Base-by-base conservation (phyloP, 495 filamentous ascomycete species). In the Cercophora samala region DNA sequence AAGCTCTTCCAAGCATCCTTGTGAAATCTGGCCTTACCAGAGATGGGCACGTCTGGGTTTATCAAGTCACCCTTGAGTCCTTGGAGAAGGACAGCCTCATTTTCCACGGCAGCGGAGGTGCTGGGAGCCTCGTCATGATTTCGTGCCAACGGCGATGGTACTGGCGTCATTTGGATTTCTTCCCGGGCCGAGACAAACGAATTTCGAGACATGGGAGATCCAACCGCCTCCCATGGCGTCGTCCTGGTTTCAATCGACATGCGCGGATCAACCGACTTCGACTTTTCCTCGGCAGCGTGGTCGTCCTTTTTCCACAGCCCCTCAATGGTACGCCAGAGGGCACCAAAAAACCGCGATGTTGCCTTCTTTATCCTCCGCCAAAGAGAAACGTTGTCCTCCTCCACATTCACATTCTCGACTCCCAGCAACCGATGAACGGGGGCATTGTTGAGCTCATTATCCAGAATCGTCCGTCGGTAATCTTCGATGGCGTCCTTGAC, bases 401-500 rank as follows among this genome's bases (percentile, higher is more conserved):
- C 88, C 26, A 92, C 91, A 67, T 99, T 99, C 71, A 97, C 93
- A 73, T 99, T 99, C 70, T 89, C 84, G 88, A 89, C 97, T 64
- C 93, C 90, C 0, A 92, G 78, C 29, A 99, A 80, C 29, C 93
- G 86, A 78, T 99, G 93, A 17, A 97, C 91, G 1, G 94, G 90
- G 17, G 96, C 94, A 71, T 99, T 97, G 80, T 99, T 99, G 62
- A 99, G 84, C 72, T 96, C 91, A 66, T 89, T 96, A 74, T 99
- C 96, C 21, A 97, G 88, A 23, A 93, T 84, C 2, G 93, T 97
- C 77, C 96, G 86, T 66, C 96, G 87, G 83, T 92, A 97, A 82
- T 99, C 96, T 79, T 99, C 96, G 68, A 98, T 91, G n/a, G 89
- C 95, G 74, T 99, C 96, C 79, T 98, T 99, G 71, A 97, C 81